A percentile compares a stretch with the other conserved stretches of the same genome.
These are phyloP conservation scores for Ulmus americana DNA, from an alignment of 331 rosid species.

Conservation along the genomic window DNA sequence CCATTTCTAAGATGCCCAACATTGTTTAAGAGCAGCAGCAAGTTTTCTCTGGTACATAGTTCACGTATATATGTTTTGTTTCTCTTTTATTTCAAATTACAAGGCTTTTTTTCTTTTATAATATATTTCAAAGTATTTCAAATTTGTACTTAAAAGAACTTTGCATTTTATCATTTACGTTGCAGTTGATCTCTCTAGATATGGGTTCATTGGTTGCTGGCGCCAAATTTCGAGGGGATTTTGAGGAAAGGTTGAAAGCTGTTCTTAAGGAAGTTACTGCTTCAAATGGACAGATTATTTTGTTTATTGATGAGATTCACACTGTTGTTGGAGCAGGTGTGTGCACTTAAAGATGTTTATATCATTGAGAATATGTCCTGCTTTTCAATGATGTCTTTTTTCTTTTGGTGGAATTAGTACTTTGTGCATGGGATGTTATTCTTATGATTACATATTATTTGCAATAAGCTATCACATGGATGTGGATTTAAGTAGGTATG, in stretches of 20 bases:
- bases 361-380: neutral
- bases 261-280: constrained; percentile 90
- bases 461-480: too few species aligned
- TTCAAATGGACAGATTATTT: constrained; percentile 84
- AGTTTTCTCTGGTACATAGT: neutral
- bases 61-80: neutral
- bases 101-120: neutral
- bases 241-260: constrained; percentile 95
- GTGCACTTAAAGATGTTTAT: constrained; percentile 21
- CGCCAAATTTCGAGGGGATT: constrained; percentile 92
- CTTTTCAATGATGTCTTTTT: neutral
- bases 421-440: neutral
- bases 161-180: constrained; percentile 3
- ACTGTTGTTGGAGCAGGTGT: constrained; percentile 98
- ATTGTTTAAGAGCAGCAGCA: neutral
- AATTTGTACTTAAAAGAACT: neutral
- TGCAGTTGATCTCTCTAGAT: constrained; percentile 84
- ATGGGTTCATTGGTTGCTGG: constrained; percentile 98
- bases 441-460: too few species aligned
- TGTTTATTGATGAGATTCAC: constrained; percentile 96
- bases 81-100: neutral
- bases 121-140: neutral
- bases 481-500: too few species aligned
- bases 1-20: neutral
- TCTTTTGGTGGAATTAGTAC: neutral